Evolutionary conservation across 352 stramenopile species (phyloP).

Genomic region (Pythium dissimile): DNA sequence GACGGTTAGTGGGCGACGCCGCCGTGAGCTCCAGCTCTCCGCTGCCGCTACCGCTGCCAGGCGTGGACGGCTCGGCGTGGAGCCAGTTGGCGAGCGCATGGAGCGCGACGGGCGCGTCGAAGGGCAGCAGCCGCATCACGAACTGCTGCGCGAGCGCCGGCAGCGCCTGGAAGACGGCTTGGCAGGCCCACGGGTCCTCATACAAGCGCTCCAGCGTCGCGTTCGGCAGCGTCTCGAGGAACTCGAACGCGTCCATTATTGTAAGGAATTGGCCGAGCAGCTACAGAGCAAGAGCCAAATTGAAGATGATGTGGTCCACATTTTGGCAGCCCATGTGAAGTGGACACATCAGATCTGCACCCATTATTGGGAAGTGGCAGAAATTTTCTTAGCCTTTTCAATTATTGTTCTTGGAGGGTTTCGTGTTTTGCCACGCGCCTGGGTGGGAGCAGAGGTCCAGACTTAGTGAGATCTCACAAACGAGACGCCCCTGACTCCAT

Average conservation of each 20-base stretch:
- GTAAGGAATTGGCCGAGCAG: too few relatives aligned
- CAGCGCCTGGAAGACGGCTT: conserved; percentile 87
- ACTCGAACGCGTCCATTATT: conserved; percentile 90
- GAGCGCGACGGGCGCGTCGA: conserved; percentile 41
- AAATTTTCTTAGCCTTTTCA: too few relatives aligned
- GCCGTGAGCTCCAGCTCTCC: neutral
- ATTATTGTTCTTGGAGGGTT: too few relatives aligned
- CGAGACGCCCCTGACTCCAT: too few relatives aligned
- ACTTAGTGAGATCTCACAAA: too few relatives aligned
- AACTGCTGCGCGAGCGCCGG: conserved; percentile 87
- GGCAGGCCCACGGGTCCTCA: conserved; percentile 85
- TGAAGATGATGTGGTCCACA: too few relatives aligned
- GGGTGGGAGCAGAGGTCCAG: too few relatives aligned
- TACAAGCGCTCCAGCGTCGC: conserved; percentile 77
- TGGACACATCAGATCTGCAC: too few relatives aligned
- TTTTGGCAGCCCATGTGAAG: too few relatives aligned
- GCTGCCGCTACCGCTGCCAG: neutral
- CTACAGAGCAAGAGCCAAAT: too few relatives aligned
- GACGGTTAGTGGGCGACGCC: neutral
- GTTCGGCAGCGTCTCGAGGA: conserved; percentile 76
- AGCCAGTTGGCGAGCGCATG: conserved; percentile 69
- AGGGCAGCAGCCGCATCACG: conserved; percentile 83
- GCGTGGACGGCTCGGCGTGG: conserved; percentile 30
- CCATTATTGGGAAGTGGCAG: too few relatives aligned
- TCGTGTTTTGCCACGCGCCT: too few relatives aligned